Percentiles rank a stretch among this genome's conserved stretches.
Evolutionary conservation across 164 flowering plant genomes (phyloP).

Genomic region (Tinospora cordifolia): DNA sequence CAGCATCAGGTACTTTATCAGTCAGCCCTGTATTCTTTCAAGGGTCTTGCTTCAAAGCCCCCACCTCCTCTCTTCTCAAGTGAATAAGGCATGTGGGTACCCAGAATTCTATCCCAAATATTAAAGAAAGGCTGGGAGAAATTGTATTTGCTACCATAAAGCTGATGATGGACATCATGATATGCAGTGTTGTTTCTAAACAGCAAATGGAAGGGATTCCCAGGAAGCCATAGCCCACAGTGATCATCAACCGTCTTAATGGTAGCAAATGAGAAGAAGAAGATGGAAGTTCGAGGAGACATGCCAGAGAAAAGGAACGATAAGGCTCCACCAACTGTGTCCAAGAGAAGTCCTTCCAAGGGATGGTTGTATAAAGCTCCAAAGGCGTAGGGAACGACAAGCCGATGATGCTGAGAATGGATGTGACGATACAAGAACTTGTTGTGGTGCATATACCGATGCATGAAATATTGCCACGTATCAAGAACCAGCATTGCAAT

Average conservation of each 20-base stretch:
- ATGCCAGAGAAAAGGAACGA: conserved; percentile 92
- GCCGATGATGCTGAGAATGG: conserved; percentile 90
- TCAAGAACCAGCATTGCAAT: conserved; percentile 76
- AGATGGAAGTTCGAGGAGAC: conserved; percentile 79
- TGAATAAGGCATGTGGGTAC: conserved; percentile 89
- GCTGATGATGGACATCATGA: conserved; percentile 96
- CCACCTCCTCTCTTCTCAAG: conserved; percentile 70
- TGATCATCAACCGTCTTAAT: conserved; percentile 95
- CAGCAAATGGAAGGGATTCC: conserved; percentile 72
- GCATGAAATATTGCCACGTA: conserved; percentile 97
- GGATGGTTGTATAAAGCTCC: conserved; percentile 98
- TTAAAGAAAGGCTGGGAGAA: conserved; percentile 93
- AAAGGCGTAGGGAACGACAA: conserved; percentile 87
- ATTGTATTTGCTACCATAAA: conserved; percentile 85
- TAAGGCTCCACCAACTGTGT: conserved; percentile 85
- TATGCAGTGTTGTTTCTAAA: conserved; percentile 89
- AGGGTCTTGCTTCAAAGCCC: conserved; percentile 68
- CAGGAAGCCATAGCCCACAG: conserved; percentile 90
- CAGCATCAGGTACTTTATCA: conserved; percentile 9
- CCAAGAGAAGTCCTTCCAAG: conserved; percentile 75
- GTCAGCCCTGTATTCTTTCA: conserved; percentile 38
- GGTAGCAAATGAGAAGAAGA: conserved; percentile 94
- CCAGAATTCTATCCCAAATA: conserved; percentile 82
- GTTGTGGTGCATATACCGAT: conserved; percentile 91
- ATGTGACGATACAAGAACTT: conserved; percentile 83